Evolutionary conservation across 1,284 basidiomycete species (phyloP), one percentile per base, ranked within the genome.

Genomic region (Cutaneotrichosporon sp.): DNA sequence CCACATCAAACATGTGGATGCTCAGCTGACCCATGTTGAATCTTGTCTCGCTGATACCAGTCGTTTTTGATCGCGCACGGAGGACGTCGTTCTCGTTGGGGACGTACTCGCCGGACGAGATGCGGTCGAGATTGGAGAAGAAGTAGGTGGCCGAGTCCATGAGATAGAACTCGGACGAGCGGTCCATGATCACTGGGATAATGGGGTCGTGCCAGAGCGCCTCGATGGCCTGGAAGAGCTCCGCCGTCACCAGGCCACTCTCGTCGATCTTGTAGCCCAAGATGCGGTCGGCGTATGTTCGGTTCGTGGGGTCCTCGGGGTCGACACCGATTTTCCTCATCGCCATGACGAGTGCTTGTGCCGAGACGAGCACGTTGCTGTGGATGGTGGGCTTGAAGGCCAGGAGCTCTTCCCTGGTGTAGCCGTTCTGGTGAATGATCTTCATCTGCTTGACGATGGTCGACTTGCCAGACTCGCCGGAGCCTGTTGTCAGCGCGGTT

Each of bases 401-500:
- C 64, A 89, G 81, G 43, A 95, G 85, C 79, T 98, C 95, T 1
- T 91, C 86, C 24, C 81, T 79, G 0, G 87, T 87, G 81, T 94
- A 98, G 9, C 95, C 95, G 70, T 91, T 89, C 79, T 97, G 92
- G 79, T 97, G 92, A 63, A 98, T 95, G 67, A 98, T 97, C 84
- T 97, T 97, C 95, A 98, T 98, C 81, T 98, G 95, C 81, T 97
- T 98, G 52, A 97, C 93, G 68, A 98, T 93, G 0, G 95, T 98
- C 6, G 88, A 90, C 82, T 97, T 97, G 34, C 95, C 95, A 0
- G 91, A 95, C 82, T 89, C 88, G 71, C 88, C 88, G n/a, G 87
- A 88, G 62, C 87, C 87, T 87, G 70, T 29, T 18, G 50, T 68
- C 62, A 67, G 58, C 20, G 7, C 18, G 16, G 22, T 18, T 14